Evolutionary conservation across 2,329 filamentous ascomycete genomes (phyloP), one percentile per base, ranked within the genome.

Genomic region (Ploettnerulaceae sp.): DNA sequence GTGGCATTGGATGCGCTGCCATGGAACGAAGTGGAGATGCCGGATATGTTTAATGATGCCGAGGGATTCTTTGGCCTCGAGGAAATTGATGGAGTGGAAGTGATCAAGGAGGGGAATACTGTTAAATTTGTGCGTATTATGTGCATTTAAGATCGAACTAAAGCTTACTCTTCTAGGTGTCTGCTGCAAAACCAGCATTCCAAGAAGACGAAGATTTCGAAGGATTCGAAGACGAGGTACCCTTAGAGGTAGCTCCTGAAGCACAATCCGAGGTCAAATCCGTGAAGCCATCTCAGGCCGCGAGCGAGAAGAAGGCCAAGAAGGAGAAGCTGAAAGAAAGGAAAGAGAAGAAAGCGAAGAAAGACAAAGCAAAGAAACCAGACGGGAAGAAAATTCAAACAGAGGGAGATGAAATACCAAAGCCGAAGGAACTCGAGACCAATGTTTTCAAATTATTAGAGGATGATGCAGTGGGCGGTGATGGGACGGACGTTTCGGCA

Each of bases 11-110:
- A 73, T 52, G 67, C 73, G 1, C 66, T 84, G 33, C 64, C 68
- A 63, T 84, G 80, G 80, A 71, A 76, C 57, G 65, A 71, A 29
- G 71, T 76, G 8, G 72, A 79, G 15, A 79, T 93, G 3, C 87
- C 88, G 5, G 86, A 90, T 61, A 81, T 85, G 62, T 73, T 90
- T 57, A 82, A 91, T 35, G 88, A 96, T 68, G 87, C 87, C n/a
- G 89, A 94, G 54, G 93, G 93, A 0, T 96, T 98, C 65, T 94
- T 84, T 59, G 89, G 87, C 0, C 70, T 98, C 1, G 89, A 98
- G 61, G 90, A 97, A 60, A 84, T 97, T 36, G 87, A 95, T 12
- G 89, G 87, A 41, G 87, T 98, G 1, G 86, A 95, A 22, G 75
- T 98, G n/a, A 71, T 95, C 32, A 79, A 76, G 52, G 74, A 83